Percentiles rank a stretch among this genome's conserved stretches.
Evolutionary conservation across 495 filamentous ascomycete genomes (phyloP).

Genomic region (Hyaloscypha bicolor): DNA sequence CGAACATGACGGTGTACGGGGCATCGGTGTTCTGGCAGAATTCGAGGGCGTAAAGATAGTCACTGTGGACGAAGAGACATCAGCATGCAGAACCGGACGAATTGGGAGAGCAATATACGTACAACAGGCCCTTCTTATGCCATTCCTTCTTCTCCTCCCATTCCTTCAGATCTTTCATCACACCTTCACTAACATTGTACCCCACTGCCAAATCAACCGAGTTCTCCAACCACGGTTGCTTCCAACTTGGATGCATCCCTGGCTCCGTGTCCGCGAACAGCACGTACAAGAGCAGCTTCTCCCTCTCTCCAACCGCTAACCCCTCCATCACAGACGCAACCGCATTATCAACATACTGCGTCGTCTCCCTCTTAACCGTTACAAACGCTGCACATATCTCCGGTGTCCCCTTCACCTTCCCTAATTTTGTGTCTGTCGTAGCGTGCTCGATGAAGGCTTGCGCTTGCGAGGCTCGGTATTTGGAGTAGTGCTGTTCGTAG

Average conservation of each 20-base stretch:
- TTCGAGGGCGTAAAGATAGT: slow-evolving; percentile 47
- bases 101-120: slow-evolving; percentile 10
- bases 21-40: slow-evolving; percentile 41
- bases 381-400: slow-evolving; percentile 42
- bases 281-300: slow-evolving; percentile 35
- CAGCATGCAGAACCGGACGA: not conserved
- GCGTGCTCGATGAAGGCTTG: slow-evolving; percentile 34
- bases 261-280: slow-evolving; percentile 38
- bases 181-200: slow-evolving; percentile 30
- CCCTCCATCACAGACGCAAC: slow-evolving; percentile 42
- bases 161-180: slow-evolving; percentile 27
- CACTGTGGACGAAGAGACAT: slow-evolving; percentile 23
- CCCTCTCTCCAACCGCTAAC: slow-evolving; percentile 38
- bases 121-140: slow-evolving; percentile 38
- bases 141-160: slow-evolving; percentile 33
- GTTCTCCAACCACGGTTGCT: slow-evolving; percentile 13
- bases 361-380: slow-evolving; percentile 38
- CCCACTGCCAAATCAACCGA: slow-evolving; percentile 24
- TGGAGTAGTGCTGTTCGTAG: slow-evolving; percentile 43
- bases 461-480: slow-evolving; percentile 36
- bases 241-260: slow-evolving; percentile 14
- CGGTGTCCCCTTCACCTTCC: slow-evolving; percentile 33
- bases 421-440: slow-evolving; percentile 25
- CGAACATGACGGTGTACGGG: slow-evolving; percentile 50
- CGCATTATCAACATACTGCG: slow-evolving; percentile 40